Evolutionary conservation across 2,329 filamentous ascomycete genomes (phyloP).

Genomic region (Grosmannia serpens): DNA sequence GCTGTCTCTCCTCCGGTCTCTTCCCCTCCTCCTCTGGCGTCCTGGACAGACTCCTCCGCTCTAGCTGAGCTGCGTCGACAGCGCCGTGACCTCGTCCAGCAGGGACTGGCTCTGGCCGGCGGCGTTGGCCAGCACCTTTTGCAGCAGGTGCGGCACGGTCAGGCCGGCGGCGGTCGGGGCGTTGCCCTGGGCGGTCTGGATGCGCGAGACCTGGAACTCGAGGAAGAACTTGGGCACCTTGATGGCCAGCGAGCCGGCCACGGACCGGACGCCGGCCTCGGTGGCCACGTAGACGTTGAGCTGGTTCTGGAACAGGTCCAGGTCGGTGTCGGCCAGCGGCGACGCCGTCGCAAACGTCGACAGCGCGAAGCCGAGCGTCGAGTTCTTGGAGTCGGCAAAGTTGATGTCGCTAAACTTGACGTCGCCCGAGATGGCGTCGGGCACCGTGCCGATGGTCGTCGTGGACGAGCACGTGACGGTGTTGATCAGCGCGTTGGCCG

Average conservation of each 20-base stretch:
- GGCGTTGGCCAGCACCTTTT: slow-evolving; percentile 46
- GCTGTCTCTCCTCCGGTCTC: neutral
- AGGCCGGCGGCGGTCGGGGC: slow-evolving; percentile 36
- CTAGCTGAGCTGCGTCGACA: slow-evolving; percentile 19
- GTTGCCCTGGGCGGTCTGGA: slow-evolving; percentile 47
- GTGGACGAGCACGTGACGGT: slow-evolving; percentile 37
- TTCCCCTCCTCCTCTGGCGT: neutral
- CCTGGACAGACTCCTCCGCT: neutral
- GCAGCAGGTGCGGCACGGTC: slow-evolving; percentile 44
- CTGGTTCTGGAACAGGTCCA: slow-evolving; percentile 38
- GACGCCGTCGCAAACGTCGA: slow-evolving; percentile 37
- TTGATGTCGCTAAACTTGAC: slow-evolving; percentile 43
- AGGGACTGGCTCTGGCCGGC: slow-evolving; percentile 35
- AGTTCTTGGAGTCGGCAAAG: slow-evolving; percentile 37
- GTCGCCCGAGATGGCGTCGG: slow-evolving; percentile 41
- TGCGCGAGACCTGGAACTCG: slow-evolving; percentile 45
- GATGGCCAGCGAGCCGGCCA: slow-evolving; percentile 40
- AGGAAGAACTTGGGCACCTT: slow-evolving; percentile 55
- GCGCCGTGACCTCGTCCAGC: slow-evolving; percentile 37
- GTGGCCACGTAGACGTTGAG: slow-evolving; percentile 48
- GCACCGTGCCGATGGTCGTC: slow-evolving; percentile 38
- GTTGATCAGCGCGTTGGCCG: slow-evolving; percentile 28
- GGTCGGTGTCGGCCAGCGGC: slow-evolving; percentile 35
- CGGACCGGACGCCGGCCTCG: slow-evolving; percentile 44
- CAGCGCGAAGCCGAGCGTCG: slow-evolving; percentile 43